Evolutionary conservation across 805 yeast species (phyloP), one percentile per base, ranked within the genome.

Genomic region (Hanseniaspora jakobsenii): DNA sequence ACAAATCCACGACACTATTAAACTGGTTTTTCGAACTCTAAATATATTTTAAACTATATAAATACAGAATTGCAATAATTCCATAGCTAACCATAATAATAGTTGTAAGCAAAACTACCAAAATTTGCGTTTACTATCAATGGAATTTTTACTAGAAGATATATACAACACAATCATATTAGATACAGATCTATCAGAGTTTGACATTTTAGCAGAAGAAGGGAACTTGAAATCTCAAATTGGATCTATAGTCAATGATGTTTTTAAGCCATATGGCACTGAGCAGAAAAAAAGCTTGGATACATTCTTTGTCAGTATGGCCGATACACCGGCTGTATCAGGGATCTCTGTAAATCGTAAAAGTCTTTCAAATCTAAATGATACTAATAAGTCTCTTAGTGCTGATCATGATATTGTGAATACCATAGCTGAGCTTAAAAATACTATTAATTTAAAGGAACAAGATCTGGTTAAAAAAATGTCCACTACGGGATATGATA

Each of bases 381-480:
- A 42, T 3, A 28, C 19, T 18, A 16, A 27, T 14, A 12, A n/a
- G 10, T 23, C n/a, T 2, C 14, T 22, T 8, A 23, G 10, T 12
- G 19, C n/a, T 8, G 29, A 17, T 10, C 26, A 42, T 10, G 34
- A 42, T 8, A 46, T 46, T 14, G 48, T 46, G 6, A 46, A 28
- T 7, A 36, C 27, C 2, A 46, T 46, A 8, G 48, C 48, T 7
- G 48, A 46, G n/a, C 23, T 46, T 2, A 45, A 37, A 12, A 40
- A 46, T 17, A 22, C 24, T 9, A 46, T 46, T 1, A 31, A 31
- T n/a, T 9, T 39, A n/a, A 46, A 46, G 23, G 48, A 46, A 36
- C 21, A 35, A 2, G 36, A 31, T 5, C 12, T 43, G 21, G 21
- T 39, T 6, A 32, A 26, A 12, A 34, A 18, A 4, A 26, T 40